Evolutionary conservation across 306 rosid species (phyloP).

Genomic region (Malus sylvestris): DNA sequence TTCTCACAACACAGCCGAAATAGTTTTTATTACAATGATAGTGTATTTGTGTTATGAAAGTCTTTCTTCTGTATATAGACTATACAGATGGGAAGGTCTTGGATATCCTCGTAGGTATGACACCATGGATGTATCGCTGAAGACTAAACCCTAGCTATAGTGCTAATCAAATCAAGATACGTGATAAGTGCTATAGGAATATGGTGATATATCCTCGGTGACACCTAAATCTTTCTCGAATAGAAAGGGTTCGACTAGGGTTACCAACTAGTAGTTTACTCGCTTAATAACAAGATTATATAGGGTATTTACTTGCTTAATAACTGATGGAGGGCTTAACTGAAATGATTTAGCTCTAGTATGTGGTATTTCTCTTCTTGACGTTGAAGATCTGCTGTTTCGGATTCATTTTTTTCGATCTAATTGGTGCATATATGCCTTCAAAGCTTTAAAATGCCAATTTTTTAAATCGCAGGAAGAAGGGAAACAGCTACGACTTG

Average conservation of each 20-base stretch:
- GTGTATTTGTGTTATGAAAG: neutral
- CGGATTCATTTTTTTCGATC: neutral
- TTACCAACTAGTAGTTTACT: neutral
- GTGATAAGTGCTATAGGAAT: too few species aligned
- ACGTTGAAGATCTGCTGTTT: too few species aligned
- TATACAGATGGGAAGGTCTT: too few species aligned
- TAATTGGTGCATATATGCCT: neutral
- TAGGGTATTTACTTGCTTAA: neutral
- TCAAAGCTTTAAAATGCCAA: neutral
- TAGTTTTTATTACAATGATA: too few species aligned
- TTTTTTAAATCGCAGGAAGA: constrained; percentile 45
- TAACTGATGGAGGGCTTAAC: neutral
- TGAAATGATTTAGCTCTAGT: too few species aligned
- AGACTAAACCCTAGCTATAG: neutral
- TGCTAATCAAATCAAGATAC: too few species aligned
- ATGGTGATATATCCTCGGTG: too few species aligned
- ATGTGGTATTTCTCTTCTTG: neutral
- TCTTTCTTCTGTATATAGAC: neutral
- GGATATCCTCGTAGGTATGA: neutral
- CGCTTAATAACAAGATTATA: neutral
- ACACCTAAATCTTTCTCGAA: too few species aligned
- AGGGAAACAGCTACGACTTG: constrained; percentile 56
- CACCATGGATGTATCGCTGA: neutral
- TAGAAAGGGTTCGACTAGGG: neutral
- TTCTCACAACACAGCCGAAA: too few species aligned